A percentile compares a stretch with the other conserved stretches of the same genome.
Conservation (phyloP, 495 filamentous ascomycete genomes). For the Darksidea phi region DNA sequence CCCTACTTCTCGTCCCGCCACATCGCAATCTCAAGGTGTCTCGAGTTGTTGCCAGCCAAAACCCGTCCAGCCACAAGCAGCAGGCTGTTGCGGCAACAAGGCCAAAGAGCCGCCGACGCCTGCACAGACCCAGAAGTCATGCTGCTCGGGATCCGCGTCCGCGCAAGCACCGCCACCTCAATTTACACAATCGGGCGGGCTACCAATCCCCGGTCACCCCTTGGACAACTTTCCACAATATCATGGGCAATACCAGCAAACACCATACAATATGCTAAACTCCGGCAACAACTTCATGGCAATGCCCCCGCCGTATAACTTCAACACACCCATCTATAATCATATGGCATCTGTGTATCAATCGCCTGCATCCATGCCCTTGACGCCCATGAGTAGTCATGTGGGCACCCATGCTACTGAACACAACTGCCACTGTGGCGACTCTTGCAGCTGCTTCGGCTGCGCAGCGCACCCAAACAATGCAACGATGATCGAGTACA, state of each 20-base stretch:
- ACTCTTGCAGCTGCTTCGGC: slow-evolving; percentile 37
- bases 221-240: slow-evolving; percentile 5
- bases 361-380: slow-evolving; percentile 1
- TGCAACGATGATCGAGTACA: slow-evolving; percentile 36
- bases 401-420: slow-evolving; percentile 1
- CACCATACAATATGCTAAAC: not conserved
- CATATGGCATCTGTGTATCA: slow-evolving; percentile 20
- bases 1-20: slow-evolving; percentile 8
- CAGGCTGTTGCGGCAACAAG: slow-evolving; percentile 25
- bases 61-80: slow-evolving; percentile 6
- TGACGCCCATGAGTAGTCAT: not conserved
- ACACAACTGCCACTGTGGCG: slow-evolving; percentile 39
- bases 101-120: slow-evolving; percentile 7
- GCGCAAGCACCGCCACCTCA: not conserved
- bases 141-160: slow-evolving; percentile 20
- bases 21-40: slow-evolving; percentile 3
- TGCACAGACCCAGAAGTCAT: slow-evolving; percentile 22
- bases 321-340: slow-evolving; percentile 30
- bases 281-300: slow-evolving; percentile 2
- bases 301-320: slow-evolving; percentile 14
- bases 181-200: not conserved
- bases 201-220: not conserved
- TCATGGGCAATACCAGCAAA: not conserved
- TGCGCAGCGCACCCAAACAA: slow-evolving; percentile 40
- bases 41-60: slow-evolving; percentile 32